Evolutionary conservation across 257 asterid genomes (phyloP).

Genomic region (Apocynum venetum): DNA sequence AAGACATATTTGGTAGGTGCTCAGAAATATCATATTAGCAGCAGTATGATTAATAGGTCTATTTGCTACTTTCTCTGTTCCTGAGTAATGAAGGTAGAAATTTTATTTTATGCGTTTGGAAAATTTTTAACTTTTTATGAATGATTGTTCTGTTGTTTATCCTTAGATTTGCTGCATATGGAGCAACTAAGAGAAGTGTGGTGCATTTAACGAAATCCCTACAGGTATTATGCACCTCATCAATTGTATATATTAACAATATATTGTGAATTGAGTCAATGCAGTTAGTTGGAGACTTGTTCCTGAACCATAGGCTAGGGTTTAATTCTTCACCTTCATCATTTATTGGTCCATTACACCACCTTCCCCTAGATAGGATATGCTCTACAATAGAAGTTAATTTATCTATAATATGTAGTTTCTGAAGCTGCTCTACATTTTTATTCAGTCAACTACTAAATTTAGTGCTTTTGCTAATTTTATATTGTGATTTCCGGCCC

Average conservation of each 20-base stretch:
- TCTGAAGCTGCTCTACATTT: neutral
- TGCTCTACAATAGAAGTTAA: neutral
- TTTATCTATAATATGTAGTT: neutral
- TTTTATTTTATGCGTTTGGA: neutral
- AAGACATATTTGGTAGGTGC: neutral
- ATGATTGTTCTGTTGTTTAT: slow-evolving; percentile 12
- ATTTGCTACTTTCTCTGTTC: neutral
- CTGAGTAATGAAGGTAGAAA: neutral
- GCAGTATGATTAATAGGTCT: neutral
- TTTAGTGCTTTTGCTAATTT: neutral
- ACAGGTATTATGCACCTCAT: slow-evolving; percentile 46
- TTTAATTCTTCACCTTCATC: neutral
- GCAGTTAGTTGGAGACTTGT: neutral
- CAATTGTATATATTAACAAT: neutral
- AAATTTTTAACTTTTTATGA: neutral
- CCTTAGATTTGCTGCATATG: slow-evolving; percentile 94
- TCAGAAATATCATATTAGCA: neutral
- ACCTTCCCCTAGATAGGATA: neutral
- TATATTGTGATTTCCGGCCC: neutral
- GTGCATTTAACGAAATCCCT: slow-evolving; percentile 95
- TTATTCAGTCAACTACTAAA: neutral
- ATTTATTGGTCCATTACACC: neutral
- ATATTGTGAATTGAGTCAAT: neutral
- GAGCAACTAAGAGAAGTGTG: slow-evolving; percentile 96
- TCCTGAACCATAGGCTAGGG: too few species aligned